Evolutionary conservation across 371 early-diverging fungal genomes (phyloP), one percentile per base, ranked within the genome.

Genomic region (Chytridium lagenaria): DNA sequence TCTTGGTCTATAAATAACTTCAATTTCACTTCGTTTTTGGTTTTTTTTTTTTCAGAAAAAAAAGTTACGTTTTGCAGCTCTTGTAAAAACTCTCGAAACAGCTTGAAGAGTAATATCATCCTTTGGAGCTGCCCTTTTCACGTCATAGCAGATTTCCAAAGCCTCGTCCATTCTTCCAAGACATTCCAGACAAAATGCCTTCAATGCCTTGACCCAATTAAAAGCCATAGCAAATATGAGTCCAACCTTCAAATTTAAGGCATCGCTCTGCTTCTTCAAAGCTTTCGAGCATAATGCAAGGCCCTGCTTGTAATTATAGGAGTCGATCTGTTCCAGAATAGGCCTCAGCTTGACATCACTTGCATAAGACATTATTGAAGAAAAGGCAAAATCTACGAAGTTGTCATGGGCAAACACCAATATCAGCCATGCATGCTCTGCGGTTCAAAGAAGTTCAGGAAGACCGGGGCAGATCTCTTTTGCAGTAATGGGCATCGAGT

Each of bases 101-200:
- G 93, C 90, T 71, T 94, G 92, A 31, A 94, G 80, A 0, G 92
- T 89, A 28, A 90, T 80, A 37, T 90, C 88, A 72, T 93, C 95
- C 1, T 85, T 88, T 15, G 93, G 90, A 30, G 89, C 84, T 0
- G 82, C 75, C 59, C 86, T 86, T 66, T 89, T 88, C 16, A 97
- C 87, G 71, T 91, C 88, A 23, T 83, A 77, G 51, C 92, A 92
- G n/a, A 94, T 69, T n/a, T 82, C 81, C 39, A 86, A 67, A 0
- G 94, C 93, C 72, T 94, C 93, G 1, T 89, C 86, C 23, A 80
- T 77, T 59, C 86, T 86, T 22, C 92, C 94, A 0, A 84, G 79
- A 23, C 91, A 83, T 16, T 90, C 89, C 69, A 95, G 79, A 0
- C 91, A 87, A 50, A 93, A 86, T 0, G 94, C 91, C 82, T 95